A percentile compares a stretch with the other conserved stretches of the same genome.
phyloP scores from a whole-genome alignment of 2,329 filamentous ascomycete species.

The Zopfia rhizophila region DNA sequence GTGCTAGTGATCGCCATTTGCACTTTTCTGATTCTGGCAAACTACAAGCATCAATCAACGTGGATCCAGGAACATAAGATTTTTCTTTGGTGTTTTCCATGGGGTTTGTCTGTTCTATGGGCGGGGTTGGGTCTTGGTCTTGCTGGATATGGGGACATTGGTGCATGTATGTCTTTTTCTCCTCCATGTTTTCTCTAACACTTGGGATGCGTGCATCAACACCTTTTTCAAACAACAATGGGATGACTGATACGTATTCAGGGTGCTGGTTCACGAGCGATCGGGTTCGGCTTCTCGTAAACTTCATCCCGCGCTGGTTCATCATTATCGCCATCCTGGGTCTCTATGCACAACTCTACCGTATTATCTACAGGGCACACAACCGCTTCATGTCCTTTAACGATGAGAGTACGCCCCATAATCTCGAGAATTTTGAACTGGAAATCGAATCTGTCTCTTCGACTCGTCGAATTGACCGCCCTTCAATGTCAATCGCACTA shows the following conservation, averaged over 20 bases:
- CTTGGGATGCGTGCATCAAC: background rate
- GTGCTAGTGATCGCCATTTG: constrained; percentile 55
- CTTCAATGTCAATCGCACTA: constrained; percentile 21
- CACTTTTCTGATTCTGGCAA: constrained; percentile 55
- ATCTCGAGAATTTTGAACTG: constrained; percentile 2
- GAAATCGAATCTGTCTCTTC: constrained; percentile 32
- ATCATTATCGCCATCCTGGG: constrained; percentile 53
- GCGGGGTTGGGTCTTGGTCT: constrained; percentile 35
- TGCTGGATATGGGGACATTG: constrained; percentile 32
- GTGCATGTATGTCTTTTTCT: constrained; percentile 28
- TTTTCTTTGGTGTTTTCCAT: constrained; percentile 50
- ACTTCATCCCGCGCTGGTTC: constrained; percentile 56
- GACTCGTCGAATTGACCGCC: constrained; percentile 27
- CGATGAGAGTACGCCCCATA: constrained; percentile 22
- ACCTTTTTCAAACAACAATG: background rate
- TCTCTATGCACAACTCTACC: constrained; percentile 54
- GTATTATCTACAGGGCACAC: constrained; percentile 53
- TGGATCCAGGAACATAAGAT: constrained; percentile 52
- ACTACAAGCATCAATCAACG: constrained; percentile 45
- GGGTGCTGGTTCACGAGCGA: constrained; percentile 58
- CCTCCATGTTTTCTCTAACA: constrained; percentile 1
- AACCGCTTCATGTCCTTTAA: constrained; percentile 45
- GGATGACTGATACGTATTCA: constrained; percentile 10
- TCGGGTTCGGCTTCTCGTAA: constrained; percentile 50
- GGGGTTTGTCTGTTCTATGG: constrained; percentile 51